Evolutionary conservation across 257 asterid genomes (phyloP).

Genomic region (Nicotiana undulata): DNA sequence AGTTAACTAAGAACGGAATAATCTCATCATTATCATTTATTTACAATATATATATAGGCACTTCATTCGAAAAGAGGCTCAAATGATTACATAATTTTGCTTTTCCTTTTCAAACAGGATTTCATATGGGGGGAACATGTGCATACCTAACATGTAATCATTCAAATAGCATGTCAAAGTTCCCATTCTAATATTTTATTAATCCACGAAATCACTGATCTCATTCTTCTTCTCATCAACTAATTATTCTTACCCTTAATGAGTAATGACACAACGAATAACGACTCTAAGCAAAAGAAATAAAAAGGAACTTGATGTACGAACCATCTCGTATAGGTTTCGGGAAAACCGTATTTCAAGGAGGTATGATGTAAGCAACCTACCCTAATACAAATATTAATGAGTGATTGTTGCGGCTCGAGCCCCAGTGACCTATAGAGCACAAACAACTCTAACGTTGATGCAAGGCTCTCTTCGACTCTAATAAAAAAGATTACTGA

Average conservation of each 20-base stretch:
- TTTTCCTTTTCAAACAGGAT: background rate
- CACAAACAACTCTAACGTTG: no score
- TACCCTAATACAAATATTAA: no score
- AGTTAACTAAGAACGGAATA: constrained; percentile 25
- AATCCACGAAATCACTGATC: background rate
- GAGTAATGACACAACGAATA: background rate
- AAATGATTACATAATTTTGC: constrained; percentile 1
- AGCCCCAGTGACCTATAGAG: no score
- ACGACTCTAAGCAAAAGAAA: background rate
- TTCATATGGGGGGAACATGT: constrained; percentile 36
- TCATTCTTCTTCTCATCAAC: background rate
- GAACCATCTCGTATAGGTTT: no score
- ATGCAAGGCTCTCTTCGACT: no score
- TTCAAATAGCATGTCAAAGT: constrained; percentile 41
- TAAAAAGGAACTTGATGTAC: no score
- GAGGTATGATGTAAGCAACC: no score
- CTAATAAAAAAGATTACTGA: no score
- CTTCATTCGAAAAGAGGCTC: constrained; percentile 15
- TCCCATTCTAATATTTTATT: background rate
- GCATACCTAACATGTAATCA: constrained; percentile 59
- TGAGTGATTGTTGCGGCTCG: no score
- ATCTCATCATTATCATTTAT: constrained; percentile 38
- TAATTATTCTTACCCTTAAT: background rate
- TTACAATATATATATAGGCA: constrained; percentile 12
- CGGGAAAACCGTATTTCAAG: no score